These are phyloP conservation scores for Hydrangea macrophylla DNA, from an alignment of 148 eudicot genomes.

Conservation along the genomic window DNA sequence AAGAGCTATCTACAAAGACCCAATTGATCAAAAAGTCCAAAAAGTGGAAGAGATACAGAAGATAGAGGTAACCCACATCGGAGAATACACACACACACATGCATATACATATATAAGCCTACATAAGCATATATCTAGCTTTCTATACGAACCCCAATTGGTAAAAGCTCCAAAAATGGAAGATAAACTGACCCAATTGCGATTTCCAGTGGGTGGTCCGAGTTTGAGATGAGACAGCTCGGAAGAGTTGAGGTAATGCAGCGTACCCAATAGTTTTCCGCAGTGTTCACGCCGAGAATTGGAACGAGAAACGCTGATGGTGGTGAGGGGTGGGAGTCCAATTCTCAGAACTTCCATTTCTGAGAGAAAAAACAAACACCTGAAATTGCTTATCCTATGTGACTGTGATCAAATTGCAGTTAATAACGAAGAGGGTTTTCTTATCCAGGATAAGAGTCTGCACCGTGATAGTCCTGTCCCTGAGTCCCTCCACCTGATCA, in stretches of 20 bases:
- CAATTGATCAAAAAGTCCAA: too few species aligned
- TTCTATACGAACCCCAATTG: neutral
- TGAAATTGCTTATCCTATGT: slow-evolving; percentile 8
- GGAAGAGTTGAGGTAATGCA: slow-evolving; percentile 23
- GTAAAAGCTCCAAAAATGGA: neutral
- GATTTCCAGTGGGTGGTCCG: slow-evolving; percentile 18
- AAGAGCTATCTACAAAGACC: too few species aligned
- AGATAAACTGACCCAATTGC: slow-evolving; percentile 25
- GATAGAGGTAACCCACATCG: too few species aligned
- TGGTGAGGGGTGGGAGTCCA: slow-evolving; percentile 17
- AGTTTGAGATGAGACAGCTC: slow-evolving; percentile 11
- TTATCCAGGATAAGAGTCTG: neutral
- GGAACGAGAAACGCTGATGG: slow-evolving; percentile 10
- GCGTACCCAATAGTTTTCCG: slow-evolving; percentile 9
- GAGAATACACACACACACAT: too few species aligned
- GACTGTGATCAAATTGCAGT: too few species aligned
- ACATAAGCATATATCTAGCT: too few species aligned
- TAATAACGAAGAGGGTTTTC: neutral
- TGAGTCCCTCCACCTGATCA: too few species aligned
- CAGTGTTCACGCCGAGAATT: slow-evolving; percentile 5
- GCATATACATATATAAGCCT: too few species aligned
- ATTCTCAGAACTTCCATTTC: slow-evolving; percentile 31
- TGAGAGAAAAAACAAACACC: neutral
- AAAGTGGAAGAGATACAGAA: too few species aligned
- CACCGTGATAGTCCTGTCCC: neutral